Percentiles rank a stretch among this genome's conserved stretches.
Conservation (phyloP, 805 yeast species). For the Metschnikowia arizonensis region DNA sequence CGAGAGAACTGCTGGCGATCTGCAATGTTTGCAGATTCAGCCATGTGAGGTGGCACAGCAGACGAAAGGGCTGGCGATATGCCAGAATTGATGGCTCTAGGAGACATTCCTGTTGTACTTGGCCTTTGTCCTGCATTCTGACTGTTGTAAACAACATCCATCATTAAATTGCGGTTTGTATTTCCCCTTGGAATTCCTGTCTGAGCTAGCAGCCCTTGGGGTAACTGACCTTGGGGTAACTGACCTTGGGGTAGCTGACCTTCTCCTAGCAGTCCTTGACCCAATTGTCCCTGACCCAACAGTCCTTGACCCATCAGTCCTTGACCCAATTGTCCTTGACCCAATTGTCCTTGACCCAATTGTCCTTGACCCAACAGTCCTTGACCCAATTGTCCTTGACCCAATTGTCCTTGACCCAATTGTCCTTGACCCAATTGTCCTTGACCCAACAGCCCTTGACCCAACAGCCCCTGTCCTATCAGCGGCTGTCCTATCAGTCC, state of each 20-base stretch:
- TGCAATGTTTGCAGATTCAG: neutral
- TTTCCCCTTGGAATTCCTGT: constrained; percentile 2
- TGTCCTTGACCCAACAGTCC: neutral
- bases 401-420: neutral
- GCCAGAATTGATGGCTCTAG: neutral
- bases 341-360: no score
- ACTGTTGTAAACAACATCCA: constrained; percentile 3
- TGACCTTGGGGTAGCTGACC: neutral
- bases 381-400: neutral
- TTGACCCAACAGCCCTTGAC: neutral
- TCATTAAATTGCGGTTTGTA: constrained; percentile 8
- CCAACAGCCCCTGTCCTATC: neutral
- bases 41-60: constrained; percentile 3
- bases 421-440: neutral
- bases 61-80: constrained; percentile 1
- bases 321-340: no score
- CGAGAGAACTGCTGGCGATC: constrained; percentile 3
- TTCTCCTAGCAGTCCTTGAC: neutral
- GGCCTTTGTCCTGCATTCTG: constrained; percentile 4
- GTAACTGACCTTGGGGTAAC: neutral
- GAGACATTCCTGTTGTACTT: neutral
- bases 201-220: constrained; percentile 2
- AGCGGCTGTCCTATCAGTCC: neutral
- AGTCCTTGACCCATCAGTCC: neutral
- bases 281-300: neutral